A percentile compares a stretch with the other conserved stretches of the same genome.
Conservation (phyloP, 1,139 yeast genomes). For the Yamadazyma diospyri region DNA sequence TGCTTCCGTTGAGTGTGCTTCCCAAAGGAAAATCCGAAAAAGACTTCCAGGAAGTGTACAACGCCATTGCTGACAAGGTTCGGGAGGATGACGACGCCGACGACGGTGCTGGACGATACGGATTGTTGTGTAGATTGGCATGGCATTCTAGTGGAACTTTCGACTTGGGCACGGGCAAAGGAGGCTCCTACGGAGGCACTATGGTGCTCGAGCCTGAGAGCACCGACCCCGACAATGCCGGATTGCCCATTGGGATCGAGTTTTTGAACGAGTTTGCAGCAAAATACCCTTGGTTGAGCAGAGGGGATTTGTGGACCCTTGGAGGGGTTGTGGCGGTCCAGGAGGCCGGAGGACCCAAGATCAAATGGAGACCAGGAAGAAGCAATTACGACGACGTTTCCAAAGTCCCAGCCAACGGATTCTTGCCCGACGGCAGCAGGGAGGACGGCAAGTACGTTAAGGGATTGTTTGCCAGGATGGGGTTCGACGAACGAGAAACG, state of each 20-base stretch:
- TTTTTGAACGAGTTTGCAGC: slow-evolving; percentile 60
- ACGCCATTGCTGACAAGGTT: slow-evolving; percentile 72
- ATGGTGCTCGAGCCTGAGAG: slow-evolving; percentile 69
- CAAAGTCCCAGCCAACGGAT: slow-evolving; percentile 61
- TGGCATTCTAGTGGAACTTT: slow-evolving; percentile 79
- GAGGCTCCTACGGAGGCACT: slow-evolving; percentile 86
- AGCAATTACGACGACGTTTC: slow-evolving; percentile 17
- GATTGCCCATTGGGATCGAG: slow-evolving; percentile 62
- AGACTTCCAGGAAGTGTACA: slow-evolving; percentile 76
- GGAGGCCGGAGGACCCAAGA: slow-evolving; percentile 82
- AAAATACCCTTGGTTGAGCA: slow-evolving; percentile 71
- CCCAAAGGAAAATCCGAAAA: slow-evolving; percentile 31
- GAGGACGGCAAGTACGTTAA: slow-evolving; percentile 73
- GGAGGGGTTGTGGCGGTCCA: slow-evolving; percentile 86
- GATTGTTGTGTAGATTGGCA: slow-evolving; percentile 61
- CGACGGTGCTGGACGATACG: slow-evolving; percentile 66
- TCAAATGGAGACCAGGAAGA: slow-evolving; percentile 87
- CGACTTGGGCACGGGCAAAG: slow-evolving; percentile 52
- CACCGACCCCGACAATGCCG: slow-evolving; percentile 70
- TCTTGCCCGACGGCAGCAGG: slow-evolving; percentile 76
- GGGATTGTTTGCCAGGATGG: slow-evolving; percentile 63
- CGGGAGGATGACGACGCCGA: slow-evolving; percentile 77
- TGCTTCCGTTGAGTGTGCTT: slow-evolving; percentile 18
- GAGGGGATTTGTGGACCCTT: slow-evolving; percentile 86
- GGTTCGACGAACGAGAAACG: slow-evolving; percentile 77